Evolutionary conservation across 1,139 yeast genomes (phyloP).

Genomic region (Wickerhamomyces sp.): DNA sequence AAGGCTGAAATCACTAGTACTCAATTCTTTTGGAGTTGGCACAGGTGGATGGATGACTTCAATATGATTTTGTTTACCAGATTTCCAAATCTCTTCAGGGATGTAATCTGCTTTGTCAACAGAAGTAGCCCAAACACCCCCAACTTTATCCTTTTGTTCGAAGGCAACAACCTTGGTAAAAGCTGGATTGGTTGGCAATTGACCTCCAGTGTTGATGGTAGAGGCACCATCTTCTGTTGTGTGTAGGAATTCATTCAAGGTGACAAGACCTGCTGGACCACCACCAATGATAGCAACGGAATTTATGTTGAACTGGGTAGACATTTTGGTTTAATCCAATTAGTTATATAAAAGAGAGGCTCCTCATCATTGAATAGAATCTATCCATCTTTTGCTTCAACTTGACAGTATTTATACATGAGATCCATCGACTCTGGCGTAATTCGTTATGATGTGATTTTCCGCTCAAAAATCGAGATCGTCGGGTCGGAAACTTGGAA

Average conservation of each 20-base stretch:
- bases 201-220: constrained; percentile 14
- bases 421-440: no score
- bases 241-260: constrained; percentile 30
- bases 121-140: constrained; percentile 34
- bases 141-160: constrained; percentile 31
- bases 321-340: neutral
- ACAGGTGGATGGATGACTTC: constrained; percentile 20
- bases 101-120: constrained; percentile 21
- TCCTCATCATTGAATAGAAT: no score
- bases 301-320: constrained; percentile 14
- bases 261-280: constrained; percentile 36
- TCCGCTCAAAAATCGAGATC: no score
- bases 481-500: no score
- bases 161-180: constrained; percentile 32
- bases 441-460: no score
- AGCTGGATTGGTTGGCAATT: constrained; percentile 16
- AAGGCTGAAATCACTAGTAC: constrained; percentile 3
- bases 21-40: constrained; percentile 12
- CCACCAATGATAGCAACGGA: constrained; percentile 34
- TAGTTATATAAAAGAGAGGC: no score
- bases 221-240: constrained; percentile 28
- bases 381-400: no score
- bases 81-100: constrained; percentile 18
- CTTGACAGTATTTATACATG: no score
- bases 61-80: constrained; percentile 22